These are phyloP conservation scores for Neofusicoccum kwambonambiense DNA, from an alignment of 2,329 filamentous ascomycete genomes.

Conservation along the genomic window DNA sequence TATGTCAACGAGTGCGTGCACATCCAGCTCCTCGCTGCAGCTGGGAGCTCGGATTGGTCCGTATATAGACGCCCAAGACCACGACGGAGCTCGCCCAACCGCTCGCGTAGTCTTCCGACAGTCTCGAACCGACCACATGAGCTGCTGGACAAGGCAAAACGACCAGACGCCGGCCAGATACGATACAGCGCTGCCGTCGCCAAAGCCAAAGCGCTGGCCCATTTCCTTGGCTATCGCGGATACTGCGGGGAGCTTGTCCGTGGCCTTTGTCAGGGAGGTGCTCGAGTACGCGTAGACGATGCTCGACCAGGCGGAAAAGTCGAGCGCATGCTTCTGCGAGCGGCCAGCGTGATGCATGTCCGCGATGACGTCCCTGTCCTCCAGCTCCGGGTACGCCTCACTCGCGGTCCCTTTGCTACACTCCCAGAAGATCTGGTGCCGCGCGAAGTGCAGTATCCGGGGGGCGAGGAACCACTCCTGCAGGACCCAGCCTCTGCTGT, in stretches of 20 bases:
- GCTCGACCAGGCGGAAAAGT: too few relatives aligned
- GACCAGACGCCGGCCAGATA: not conserved
- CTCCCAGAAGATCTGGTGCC: constrained; percentile 25
- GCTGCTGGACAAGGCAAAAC: not conserved
- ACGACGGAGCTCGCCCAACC: not conserved
- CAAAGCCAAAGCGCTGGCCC: not conserved
- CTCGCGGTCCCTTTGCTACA: constrained; percentile 10
- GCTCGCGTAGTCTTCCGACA: too few relatives aligned
- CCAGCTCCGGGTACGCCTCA: not conserved
- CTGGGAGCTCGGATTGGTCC: too few relatives aligned
- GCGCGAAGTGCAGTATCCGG: constrained; percentile 26
- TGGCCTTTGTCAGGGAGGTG: too few relatives aligned
- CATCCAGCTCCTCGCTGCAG: not conserved
- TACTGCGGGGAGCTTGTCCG: not conserved
- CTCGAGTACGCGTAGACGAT: too few relatives aligned
- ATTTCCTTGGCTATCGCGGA: not conserved
- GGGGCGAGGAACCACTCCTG: constrained; percentile 27
- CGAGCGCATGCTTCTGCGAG: too few relatives aligned
- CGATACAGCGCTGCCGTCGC: not conserved
- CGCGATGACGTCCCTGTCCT: too few relatives aligned
- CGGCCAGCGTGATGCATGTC: too few relatives aligned
- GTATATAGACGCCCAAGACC: not conserved
- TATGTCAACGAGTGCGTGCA: not conserved
- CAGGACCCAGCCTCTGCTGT: constrained; percentile 24
- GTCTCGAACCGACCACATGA: not conserved